A percentile compares a stretch with the other conserved stretches of the same genome.
phyloP scores from a whole-genome alignment of 2,329 filamentous ascomycete genomes.

The Fusarium pininemorale region DNA sequence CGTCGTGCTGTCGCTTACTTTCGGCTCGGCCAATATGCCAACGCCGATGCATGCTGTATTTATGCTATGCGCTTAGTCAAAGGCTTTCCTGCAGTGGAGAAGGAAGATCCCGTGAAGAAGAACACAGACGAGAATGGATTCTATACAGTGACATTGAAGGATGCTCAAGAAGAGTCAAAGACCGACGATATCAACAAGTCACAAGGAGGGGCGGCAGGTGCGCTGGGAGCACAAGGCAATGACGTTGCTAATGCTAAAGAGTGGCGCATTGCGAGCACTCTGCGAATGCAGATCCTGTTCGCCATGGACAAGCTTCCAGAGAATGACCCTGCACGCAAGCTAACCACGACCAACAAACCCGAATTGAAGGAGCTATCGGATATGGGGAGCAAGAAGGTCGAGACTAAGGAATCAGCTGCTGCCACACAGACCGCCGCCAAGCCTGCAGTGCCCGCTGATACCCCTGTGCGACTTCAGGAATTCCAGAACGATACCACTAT shows the following conservation, averaged over 20 bases:
- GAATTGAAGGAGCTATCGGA: conserved; percentile 44
- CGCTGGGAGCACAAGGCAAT: neutral
- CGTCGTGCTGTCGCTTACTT: conserved; percentile 80
- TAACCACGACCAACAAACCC: conserved; percentile 49
- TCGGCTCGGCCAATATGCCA: conserved; percentile 74
- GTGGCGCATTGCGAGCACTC: conserved; percentile 54
- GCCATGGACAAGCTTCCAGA: conserved; percentile 55
- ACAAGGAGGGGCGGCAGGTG: neutral
- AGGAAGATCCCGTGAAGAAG: conserved; percentile 43
- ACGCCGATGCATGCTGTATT: conserved; percentile 76
- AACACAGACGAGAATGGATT: conserved; percentile 56
- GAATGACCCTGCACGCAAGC: conserved; percentile 58
- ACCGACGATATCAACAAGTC: conserved; percentile 46
- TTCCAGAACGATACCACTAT: conserved; percentile 50
- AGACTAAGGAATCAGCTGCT: neutral
- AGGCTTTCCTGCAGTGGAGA: conserved; percentile 45
- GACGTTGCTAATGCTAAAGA: conserved; percentile 31
- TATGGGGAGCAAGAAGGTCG: conserved; percentile 1
- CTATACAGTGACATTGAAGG: conserved; percentile 54
- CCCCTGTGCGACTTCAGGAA: conserved; percentile 45
- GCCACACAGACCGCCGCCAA: conserved; percentile 13
- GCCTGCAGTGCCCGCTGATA: conserved; percentile 33
- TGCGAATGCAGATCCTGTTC: conserved; percentile 59
- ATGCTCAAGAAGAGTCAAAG: conserved; percentile 42
- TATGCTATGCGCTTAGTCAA: conserved; percentile 59